Conservation (phyloP, 2,329 filamentous ascomycete species). For the Colletotrichum ledebouriae region DNA sequence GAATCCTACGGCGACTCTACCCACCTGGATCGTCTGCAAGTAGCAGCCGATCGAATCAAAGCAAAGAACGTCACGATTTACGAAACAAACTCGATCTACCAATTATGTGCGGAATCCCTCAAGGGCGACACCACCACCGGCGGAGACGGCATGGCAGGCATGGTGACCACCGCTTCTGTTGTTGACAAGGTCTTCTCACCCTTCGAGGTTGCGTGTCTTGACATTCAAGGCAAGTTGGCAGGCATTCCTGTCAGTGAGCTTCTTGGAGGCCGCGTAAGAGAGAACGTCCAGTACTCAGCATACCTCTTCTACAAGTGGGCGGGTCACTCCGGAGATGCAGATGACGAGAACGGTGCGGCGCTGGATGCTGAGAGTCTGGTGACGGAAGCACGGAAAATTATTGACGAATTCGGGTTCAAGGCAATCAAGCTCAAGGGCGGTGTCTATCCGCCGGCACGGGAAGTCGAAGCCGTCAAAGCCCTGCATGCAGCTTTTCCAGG, state of each 20-base stretch:
- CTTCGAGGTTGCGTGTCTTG: slow-evolving; percentile 58
- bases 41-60: slow-evolving; percentile 48
- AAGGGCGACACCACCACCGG: slow-evolving; percentile 62
- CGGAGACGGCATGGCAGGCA: slow-evolving; percentile 71
- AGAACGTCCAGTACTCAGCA: slow-evolving; percentile 57
- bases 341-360: slow-evolving; percentile 57
- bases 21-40: slow-evolving; percentile 52
- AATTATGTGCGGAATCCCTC: slow-evolving; percentile 81
- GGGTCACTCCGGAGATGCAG: slow-evolving; percentile 54
- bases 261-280: slow-evolving; percentile 55
- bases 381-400: slow-evolving; percentile 53
- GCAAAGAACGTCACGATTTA: slow-evolving; percentile 48
- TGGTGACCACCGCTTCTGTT: slow-evolving; percentile 58
- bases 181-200: slow-evolving; percentile 58
- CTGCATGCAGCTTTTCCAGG: slow-evolving; percentile 54
- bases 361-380: slow-evolving; percentile 53
- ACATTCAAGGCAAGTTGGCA: slow-evolving; percentile 57
- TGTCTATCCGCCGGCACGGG: slow-evolving; percentile 55
- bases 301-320: slow-evolving; percentile 60
- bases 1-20: slow-evolving; percentile 58
- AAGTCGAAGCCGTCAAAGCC: slow-evolving; percentile 56
- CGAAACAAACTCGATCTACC: slow-evolving; percentile 87
- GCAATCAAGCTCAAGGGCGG: slow-evolving; percentile 60
- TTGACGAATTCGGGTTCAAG: slow-evolving; percentile 58
- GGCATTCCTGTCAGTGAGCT: slow-evolving; percentile 56